A percentile compares a stretch with the other conserved stretches of the same genome.
Conservation (phyloP, 768 basidiomycete genomes). For the Boletus rubroflammeus region DNA sequence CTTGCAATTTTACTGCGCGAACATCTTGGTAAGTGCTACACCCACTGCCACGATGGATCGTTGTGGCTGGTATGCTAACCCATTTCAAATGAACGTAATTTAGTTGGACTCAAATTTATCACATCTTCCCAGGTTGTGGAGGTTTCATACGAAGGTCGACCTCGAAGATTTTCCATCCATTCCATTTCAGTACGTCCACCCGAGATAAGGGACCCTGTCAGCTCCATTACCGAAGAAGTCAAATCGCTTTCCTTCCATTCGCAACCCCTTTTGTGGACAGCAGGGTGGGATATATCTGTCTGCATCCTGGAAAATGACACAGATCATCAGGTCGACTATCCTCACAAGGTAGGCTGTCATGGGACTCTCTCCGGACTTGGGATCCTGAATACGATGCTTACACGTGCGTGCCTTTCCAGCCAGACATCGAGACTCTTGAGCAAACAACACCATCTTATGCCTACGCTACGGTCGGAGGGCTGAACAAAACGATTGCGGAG, state of each 20-base stretch:
- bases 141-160: constrained; percentile 57
- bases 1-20: constrained; percentile 63
- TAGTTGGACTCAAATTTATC: constrained; percentile 74
- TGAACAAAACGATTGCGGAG: constrained; percentile 81
- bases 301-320: constrained; percentile 34
- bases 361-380: constrained; percentile 6
- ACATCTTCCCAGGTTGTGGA: constrained; percentile 58
- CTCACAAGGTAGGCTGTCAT: constrained; percentile 33
- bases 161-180: constrained; percentile 54
- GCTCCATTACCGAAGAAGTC: constrained; percentile 40
- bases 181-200: constrained; percentile 37
- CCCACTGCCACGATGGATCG: neutral
- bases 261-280: constrained; percentile 49
- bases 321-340: constrained; percentile 24
- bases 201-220: constrained; percentile 16
- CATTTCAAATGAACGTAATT: constrained; percentile 2
- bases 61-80: constrained; percentile 3
- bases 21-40: constrained; percentile 50
- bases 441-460: constrained; percentile 46
- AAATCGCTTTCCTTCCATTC: constrained; percentile 43
- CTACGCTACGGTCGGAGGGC: constrained; percentile 85
- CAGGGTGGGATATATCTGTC: constrained; percentile 67
- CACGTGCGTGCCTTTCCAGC: constrained; percentile 29
- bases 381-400: constrained; percentile 7
- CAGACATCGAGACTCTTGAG: constrained; percentile 46